phyloP scores from a whole-genome alignment of 2,329 filamentous ascomycete species.

The Cordyceps fumosorosea region DNA sequence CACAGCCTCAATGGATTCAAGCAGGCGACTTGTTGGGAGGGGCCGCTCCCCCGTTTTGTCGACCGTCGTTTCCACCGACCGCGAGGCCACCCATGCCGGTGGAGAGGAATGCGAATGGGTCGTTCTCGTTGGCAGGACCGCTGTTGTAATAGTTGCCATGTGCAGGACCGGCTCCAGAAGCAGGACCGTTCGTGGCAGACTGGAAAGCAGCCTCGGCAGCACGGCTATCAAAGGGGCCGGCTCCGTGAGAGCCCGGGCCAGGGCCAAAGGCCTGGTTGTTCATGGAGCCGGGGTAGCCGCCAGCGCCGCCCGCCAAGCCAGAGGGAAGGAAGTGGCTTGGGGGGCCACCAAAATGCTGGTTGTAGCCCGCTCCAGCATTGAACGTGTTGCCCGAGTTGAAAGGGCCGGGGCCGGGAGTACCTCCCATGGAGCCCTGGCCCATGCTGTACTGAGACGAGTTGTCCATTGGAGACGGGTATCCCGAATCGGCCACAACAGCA shows the following conservation, averaged over 20 bases:
- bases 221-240: conserved; percentile 85
- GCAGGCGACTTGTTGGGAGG: conserved; percentile 55
- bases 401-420: conserved; percentile 69
- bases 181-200: conserved; percentile 74
- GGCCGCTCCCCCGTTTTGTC: conserved; percentile 54
- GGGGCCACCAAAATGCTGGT: conserved; percentile 79
- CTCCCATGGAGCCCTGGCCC: conserved; percentile 81
- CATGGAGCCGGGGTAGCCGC: conserved; percentile 68
- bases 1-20: conserved; percentile 28
- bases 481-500: conserved; percentile 88
- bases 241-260: conserved; percentile 70
- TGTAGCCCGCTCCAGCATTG: conserved; percentile 56
- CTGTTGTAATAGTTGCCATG: conserved; percentile 45
- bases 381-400: conserved; percentile 68
- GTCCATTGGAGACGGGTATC: conserved; percentile 87
- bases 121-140: conserved; percentile 62
- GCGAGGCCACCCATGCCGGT: conserved; percentile 65
- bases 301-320: conserved; percentile 66
- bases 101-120: conserved; percentile 76
- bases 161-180: conserved; percentile 62
- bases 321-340: conserved; percentile 88
- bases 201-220: conserved; percentile 93
- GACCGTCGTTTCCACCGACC: conserved; percentile 59
- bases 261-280: conserved; percentile 71
- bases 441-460: conserved; percentile 76